A percentile compares a stretch with the other conserved stretches of the same genome.
Evolutionary conservation across 2,329 filamentous ascomycete genomes (phyloP).

Genomic region (Arthrobotrys conoides): DNA sequence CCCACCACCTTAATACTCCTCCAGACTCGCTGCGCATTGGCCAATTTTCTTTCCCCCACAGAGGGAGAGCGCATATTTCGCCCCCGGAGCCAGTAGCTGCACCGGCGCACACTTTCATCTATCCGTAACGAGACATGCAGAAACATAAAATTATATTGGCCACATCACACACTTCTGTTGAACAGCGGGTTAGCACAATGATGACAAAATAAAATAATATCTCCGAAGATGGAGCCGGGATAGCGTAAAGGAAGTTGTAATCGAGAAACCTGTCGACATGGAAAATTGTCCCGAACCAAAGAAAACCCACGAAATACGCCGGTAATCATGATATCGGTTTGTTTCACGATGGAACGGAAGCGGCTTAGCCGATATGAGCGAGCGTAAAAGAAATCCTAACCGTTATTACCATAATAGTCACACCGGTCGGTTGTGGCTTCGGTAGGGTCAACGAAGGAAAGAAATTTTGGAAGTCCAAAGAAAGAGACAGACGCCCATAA

Average conservation of each 20-base stretch:
- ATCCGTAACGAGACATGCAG: slow-evolving; percentile 46
- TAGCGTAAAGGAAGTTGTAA: slow-evolving; percentile 3
- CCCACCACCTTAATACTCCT: not conserved
- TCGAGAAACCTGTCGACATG: slow-evolving; percentile 4
- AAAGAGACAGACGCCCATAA: slow-evolving; percentile 12
- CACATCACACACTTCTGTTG: slow-evolving; percentile 2
- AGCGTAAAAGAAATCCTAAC: slow-evolving; percentile 13
- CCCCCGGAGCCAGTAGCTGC: slow-evolving; percentile 1
- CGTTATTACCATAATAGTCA: slow-evolving; percentile 1
- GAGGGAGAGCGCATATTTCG: slow-evolving; percentile 18
- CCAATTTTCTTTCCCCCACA: slow-evolving; percentile 14
- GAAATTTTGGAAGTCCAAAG: slow-evolving; percentile 20
- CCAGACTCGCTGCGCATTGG: slow-evolving; percentile 27
- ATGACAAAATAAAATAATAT: slow-evolving; percentile 45
- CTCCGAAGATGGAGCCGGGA: slow-evolving; percentile 48
- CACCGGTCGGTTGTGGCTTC: slow-evolving; percentile 56
- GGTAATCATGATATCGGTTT: slow-evolving; percentile 23
- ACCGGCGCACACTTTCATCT: slow-evolving; percentile 30
- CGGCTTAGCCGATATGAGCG: not conserved
- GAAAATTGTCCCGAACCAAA: slow-evolving; percentile 25
- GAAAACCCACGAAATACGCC: slow-evolving; percentile 12
- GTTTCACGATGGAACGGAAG: slow-evolving; percentile 42
- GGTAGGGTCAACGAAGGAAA: slow-evolving; percentile 25
- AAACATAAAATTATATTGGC: slow-evolving; percentile 8
- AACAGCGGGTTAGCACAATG: slow-evolving; percentile 1